Conservation (phyloP, 805 yeast genomes). For the Candida caryicola region DNA sequence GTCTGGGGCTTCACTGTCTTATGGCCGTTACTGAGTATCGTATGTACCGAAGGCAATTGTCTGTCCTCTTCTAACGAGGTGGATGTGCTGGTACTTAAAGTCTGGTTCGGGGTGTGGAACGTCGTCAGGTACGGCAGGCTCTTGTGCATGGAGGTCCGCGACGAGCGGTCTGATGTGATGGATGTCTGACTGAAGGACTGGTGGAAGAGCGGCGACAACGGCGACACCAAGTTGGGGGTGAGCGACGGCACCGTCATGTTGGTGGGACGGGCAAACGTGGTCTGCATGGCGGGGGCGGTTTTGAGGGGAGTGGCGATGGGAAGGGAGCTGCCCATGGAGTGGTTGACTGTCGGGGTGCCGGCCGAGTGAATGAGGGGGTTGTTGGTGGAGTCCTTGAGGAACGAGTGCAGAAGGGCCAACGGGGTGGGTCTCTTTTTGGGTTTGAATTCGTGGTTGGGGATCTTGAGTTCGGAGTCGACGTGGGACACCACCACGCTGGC, state of each 20-base stretch:
- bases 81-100: neutral
- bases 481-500: neutral
- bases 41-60: conserved; percentile 8
- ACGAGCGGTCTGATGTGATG: neutral
- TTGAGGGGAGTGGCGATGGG: conserved; percentile 2
- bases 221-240: conserved; percentile 33
- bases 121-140: neutral
- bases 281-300: conserved; percentile 15
- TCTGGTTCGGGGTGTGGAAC: conserved; percentile 2
- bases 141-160: neutral
- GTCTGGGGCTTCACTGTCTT: neutral
- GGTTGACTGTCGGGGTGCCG: conserved; percentile 1
- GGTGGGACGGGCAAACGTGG: conserved; percentile 10
- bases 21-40: conserved; percentile 5
- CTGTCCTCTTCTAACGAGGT: conserved; percentile 1
- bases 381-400: conserved; percentile 16
- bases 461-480: conserved; percentile 9
- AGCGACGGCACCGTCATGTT: conserved; percentile 13
- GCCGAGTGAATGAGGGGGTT: conserved; percentile 5
- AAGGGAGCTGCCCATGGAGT: neutral
- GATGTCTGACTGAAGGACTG: conserved; percentile 30
- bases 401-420: conserved; percentile 33
- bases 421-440: conserved; percentile 42
- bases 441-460: conserved; percentile 28
- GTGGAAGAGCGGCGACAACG: conserved; percentile 41